A percentile compares a stretch with the other conserved stretches of the same genome.
These are phyloP conservation scores for Colletotrichum abscissum DNA, from an alignment of 2,329 filamentous ascomycete genomes.

Conservation along the genomic window DNA sequence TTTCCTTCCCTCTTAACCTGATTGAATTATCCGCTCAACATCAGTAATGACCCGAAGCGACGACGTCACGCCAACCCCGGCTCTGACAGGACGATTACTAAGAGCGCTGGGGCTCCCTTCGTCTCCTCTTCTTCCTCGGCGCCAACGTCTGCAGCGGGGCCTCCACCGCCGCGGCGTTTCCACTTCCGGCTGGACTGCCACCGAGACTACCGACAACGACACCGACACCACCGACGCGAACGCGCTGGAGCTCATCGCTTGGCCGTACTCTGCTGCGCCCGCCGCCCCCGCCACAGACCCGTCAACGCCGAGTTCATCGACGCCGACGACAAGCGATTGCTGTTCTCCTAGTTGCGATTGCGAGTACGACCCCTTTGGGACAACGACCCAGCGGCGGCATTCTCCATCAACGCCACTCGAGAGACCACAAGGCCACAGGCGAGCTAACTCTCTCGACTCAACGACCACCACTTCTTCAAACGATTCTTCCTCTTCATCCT, in stretches of 20 bases:
- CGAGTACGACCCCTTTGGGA: not conserved
- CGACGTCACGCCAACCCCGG: conserved; percentile 35
- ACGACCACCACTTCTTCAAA: conserved; percentile 20
- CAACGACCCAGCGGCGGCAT: not conserved
- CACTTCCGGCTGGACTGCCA: conserved; percentile 1
- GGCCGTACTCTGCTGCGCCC: conserved; percentile 15
- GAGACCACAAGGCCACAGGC: conserved; percentile 14
- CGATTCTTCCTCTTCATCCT: not conserved
- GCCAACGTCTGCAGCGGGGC: conserved; percentile 24
- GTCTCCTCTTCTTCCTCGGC: not conserved
- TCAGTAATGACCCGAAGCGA: conserved; percentile 21
- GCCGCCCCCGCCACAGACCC: not conserved
- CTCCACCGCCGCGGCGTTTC: conserved; percentile 3
- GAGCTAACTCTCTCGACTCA: conserved; percentile 27
- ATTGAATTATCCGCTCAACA: not conserved
- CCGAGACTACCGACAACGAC: not conserved
- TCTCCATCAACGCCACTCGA: conserved; percentile 1
- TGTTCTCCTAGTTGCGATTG: not conserved
- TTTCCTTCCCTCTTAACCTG: not conserved
- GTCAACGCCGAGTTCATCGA: not conserved
- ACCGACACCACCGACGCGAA: conserved; percentile 15
- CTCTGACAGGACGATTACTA: conserved; percentile 46
- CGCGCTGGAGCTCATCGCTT: conserved; percentile 24
- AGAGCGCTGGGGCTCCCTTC: conserved; percentile 40
- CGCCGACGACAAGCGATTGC: not conserved